These are phyloP conservation scores for Astrothelium subdiscretum DNA, from an alignment of 495 filamentous ascomycete species.

Conservation along the genomic window DNA sequence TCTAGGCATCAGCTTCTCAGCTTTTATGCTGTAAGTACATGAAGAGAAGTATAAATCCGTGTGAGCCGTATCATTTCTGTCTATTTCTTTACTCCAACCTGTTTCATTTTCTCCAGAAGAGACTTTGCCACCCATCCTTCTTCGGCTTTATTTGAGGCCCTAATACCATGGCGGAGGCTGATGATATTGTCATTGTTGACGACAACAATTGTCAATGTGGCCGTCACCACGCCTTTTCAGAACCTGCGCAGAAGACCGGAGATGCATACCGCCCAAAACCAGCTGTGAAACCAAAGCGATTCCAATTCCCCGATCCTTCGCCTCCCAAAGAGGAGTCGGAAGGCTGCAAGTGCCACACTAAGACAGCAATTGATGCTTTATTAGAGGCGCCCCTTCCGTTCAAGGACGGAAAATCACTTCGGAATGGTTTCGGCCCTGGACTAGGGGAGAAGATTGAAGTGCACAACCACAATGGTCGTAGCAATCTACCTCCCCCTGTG, in stretches of 20 bases:
- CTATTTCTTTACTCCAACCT: neutral
- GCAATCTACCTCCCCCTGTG: too few relatives aligned
- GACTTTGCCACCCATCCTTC: neutral
- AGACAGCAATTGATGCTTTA: neutral
- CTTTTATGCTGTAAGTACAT: neutral
- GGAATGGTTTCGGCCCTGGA: neutral
- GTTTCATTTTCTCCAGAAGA: neutral
- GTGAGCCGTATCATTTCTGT: neutral
- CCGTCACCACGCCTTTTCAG: neutral
- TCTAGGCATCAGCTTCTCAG: neutral
- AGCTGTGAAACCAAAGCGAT: neutral
- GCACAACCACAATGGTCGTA: neutral
- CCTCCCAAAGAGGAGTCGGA: neutral
- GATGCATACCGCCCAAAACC: neutral
- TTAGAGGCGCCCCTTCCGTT: neutral
- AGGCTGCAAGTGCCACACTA: neutral
- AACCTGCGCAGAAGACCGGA: neutral
- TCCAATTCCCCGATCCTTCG: neutral
- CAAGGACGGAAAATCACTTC: neutral
- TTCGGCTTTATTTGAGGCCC: neutral
- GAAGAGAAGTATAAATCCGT: neutral
- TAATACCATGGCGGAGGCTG: neutral
- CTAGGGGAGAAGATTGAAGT: neutral
- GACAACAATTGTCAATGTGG: neutral
- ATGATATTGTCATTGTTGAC: neutral